Conservation (phyloP, 2,329 filamentous ascomycete genomes). For the Colletotrichum acutatum region DNA sequence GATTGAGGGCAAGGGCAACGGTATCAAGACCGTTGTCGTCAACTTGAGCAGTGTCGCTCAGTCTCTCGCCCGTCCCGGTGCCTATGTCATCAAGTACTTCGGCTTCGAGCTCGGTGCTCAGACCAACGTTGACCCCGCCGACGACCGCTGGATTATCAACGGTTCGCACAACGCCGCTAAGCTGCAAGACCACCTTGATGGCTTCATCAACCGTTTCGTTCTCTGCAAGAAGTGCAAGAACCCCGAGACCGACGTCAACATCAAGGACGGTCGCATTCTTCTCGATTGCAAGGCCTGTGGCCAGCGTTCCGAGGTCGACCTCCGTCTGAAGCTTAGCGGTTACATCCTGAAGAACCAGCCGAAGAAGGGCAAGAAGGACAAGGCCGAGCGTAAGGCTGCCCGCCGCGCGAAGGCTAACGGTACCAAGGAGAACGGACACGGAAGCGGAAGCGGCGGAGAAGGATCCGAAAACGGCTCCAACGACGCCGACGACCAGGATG, state of each 20-base stretch:
- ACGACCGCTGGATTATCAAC: constrained; percentile 99
- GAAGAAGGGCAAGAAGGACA: constrained; percentile 97
- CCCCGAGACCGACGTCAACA: constrained; percentile 94
- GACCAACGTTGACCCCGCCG: constrained; percentile 96
- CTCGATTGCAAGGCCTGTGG: constrained; percentile 99
- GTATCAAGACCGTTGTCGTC: constrained; percentile 98
- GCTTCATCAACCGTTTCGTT: constrained; percentile 98
- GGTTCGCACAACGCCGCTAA: constrained; percentile 94
- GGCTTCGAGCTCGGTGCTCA: constrained; percentile 98
- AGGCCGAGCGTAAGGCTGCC: constrained; percentile 89
- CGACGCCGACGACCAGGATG: constrained; percentile 67
- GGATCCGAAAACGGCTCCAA: constrained; percentile 62
- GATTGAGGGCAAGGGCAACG: constrained; percentile 99
- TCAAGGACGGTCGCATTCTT: constrained; percentile 92
- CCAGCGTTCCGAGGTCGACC: constrained; percentile 89
- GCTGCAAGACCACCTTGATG: constrained; percentile 97
- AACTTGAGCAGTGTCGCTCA: constrained; percentile 94
- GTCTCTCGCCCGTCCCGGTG: constrained; percentile 89
- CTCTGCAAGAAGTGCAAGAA: constrained; percentile 99
- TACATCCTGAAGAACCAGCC: constrained; percentile 98
- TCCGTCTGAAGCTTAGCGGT: constrained; percentile 93
- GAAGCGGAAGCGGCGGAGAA: constrained; percentile 72
- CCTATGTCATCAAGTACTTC: constrained; percentile 99
- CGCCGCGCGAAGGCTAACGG: constrained; percentile 83
- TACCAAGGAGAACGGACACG: constrained; percentile 63